A percentile compares a stretch with the other conserved stretches of the same genome.
phyloP scores from a whole-genome alignment of 148 eudicot species.

The Cornus suecica region DNA sequence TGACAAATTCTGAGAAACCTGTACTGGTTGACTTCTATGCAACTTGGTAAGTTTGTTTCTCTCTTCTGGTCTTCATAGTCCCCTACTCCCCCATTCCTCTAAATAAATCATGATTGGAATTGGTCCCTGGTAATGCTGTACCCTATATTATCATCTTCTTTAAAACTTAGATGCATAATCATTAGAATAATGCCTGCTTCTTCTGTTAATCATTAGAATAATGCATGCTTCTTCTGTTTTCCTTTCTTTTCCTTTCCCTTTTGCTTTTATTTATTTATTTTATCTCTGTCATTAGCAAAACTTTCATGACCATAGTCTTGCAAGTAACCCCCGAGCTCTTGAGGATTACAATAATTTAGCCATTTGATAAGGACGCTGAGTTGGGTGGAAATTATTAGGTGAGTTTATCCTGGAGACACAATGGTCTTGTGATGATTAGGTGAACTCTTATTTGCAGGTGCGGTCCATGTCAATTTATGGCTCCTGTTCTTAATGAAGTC shows the following conservation, averaged over 20 bases:
- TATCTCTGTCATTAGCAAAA: neutral
- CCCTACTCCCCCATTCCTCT: neutral
- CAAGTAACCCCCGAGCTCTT: neutral
- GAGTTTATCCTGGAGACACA: neutral
- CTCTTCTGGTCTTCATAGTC: neutral
- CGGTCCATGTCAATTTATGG: conserved; percentile 97
- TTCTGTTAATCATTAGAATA: neutral
- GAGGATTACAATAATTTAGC: neutral
- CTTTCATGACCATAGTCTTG: neutral
- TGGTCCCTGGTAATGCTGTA: neutral
- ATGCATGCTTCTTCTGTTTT: neutral
- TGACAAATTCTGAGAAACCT: conserved; percentile 69
- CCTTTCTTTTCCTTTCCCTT: too few species aligned
- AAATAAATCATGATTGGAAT: neutral
- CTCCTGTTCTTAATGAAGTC: conserved; percentile 74
- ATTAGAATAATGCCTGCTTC: neutral
- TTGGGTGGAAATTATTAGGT: neutral
- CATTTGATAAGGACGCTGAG: neutral
- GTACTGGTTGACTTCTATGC: conserved; percentile 92
- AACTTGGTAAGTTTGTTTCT: conserved; percentile 58
- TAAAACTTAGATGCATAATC: neutral
- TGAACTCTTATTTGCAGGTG: conserved; percentile 53
- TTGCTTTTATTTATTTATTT: too few species aligned
- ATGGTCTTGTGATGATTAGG: neutral
- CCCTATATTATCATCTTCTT: neutral